Base-by-base conservation (phyloP, 2,329 filamentous ascomycete genomes). In the Claviceps arundinis region DNA sequence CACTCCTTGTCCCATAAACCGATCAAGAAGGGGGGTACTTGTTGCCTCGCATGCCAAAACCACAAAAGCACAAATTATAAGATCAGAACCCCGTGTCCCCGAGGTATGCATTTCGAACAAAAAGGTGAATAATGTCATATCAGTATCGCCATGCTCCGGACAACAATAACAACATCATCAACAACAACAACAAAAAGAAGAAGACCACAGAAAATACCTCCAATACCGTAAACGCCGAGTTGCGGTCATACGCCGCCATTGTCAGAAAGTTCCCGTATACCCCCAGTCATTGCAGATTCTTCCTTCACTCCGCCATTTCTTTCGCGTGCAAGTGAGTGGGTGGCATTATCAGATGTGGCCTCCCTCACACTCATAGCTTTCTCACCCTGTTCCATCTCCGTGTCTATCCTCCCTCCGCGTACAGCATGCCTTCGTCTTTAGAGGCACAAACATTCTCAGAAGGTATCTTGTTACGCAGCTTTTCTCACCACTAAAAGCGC, bases 141-240 rank as follows among this genome's bases (percentile, higher is more conserved):
- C 57, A 59, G 60, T 59, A 59, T 60, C 63, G 63, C 63, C 62
- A 66, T 66, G 64, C 61, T 65, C 60, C 58, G 34, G 55, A 56
- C 57, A 65, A 30, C 4, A 30, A 37, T 7, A 3, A 30, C 14
- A 57, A 59, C 52, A 43, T 16, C 41, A 55, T 57, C 11, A 46
- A 55, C 56, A 58, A 58, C 55, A 59, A 55, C 3, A 48, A 51
- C 53, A 58, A 59, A 6, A 24, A 24, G 11, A 17, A 26, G 6
- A 26, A 44, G 22, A 44, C 11, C n/a, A 17, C 5, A 30, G 57
- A 58, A 60, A 49, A 54, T 57, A 59, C 58, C 55, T 57, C 58
- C 60, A 52, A 58, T 58, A 56, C 61, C 63, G 57, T 58, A 65
- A 34, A 66, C 63, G 63, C 64, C 64, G 53, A n/a, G 26, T 26